Percentiles rank a stretch among this genome's conserved stretches.
These are phyloP conservation scores for Isoetes engelmannii DNA, from an alignment of 83 land plant genomes.

Conservation along the genomic window DNA sequence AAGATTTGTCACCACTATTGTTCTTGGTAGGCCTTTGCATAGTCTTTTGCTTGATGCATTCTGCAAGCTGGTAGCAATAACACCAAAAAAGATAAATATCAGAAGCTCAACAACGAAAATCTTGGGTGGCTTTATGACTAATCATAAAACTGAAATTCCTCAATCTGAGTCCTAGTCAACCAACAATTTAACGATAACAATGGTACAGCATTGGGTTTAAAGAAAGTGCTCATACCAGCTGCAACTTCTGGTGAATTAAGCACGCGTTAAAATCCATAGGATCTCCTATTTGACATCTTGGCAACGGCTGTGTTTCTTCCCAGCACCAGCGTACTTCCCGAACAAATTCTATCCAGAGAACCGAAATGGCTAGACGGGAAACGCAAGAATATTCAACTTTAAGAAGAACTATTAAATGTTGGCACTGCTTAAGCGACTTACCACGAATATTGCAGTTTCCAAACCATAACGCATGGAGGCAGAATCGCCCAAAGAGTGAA, in stretches of 20 bases:
- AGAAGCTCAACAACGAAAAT: too few relatives aligned
- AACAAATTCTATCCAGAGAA: constrained; percentile 91
- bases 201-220: too few relatives aligned
- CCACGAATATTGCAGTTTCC: constrained; percentile 80
- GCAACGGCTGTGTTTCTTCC: constrained; percentile 87
- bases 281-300: constrained; percentile 47
- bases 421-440: neutral
- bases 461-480: constrained; percentile 88
- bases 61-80: constrained; percentile 58
- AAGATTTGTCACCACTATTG: too few relatives aligned
- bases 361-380: constrained; percentile 58
- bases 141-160: too few relatives aligned
- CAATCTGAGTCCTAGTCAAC: too few relatives aligned
- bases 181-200: too few relatives aligned
- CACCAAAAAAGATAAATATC: too few relatives aligned
- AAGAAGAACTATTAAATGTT: neutral
- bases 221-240: constrained; percentile 50
- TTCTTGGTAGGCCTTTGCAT: too few relatives aligned
- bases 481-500: constrained; percentile 87
- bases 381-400: neutral
- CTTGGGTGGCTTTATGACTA: too few relatives aligned
- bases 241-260: constrained; percentile 82
- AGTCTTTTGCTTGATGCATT: constrained; percentile 58
- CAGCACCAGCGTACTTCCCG: constrained; percentile 97
- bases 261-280: constrained; percentile 69